A percentile compares a stretch with the other conserved stretches of the same genome.
Evolutionary conservation across 106 monocot species (phyloP).

Genomic region (Iris macrosiphon): DNA sequence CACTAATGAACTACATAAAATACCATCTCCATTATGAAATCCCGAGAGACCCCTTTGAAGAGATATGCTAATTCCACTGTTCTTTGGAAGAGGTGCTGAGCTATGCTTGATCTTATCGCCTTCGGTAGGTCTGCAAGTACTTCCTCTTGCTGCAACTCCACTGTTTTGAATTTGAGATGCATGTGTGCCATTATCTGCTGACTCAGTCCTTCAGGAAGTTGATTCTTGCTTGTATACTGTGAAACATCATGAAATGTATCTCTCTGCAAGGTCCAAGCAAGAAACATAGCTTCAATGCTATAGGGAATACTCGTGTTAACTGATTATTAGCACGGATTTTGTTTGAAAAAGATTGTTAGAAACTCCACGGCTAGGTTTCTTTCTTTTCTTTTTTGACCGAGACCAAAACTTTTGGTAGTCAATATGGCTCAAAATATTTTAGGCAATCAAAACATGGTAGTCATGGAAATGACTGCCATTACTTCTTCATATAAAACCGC

Average conservation of each 20-base stretch:
- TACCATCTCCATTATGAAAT: slow-evolving; percentile 59
- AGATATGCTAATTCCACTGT: slow-evolving; percentile 38
- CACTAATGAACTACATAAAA: too few species aligned
- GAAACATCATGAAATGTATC: slow-evolving; percentile 27
- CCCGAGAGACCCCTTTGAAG: slow-evolving; percentile 41
- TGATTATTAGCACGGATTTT: too few species aligned
- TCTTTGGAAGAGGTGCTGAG: slow-evolving; percentile 42
- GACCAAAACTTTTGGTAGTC: too few species aligned
- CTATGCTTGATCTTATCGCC: slow-evolving; percentile 57
- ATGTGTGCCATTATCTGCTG: slow-evolving; percentile 54
- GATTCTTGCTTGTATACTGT: slow-evolving; percentile 36
- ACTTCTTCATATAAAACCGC: too few species aligned
- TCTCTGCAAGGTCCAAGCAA: slow-evolving; percentile 30
- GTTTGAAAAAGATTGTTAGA: too few species aligned
- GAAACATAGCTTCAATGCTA: too few species aligned
- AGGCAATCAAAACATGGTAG: too few species aligned
- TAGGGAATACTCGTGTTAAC: too few species aligned
- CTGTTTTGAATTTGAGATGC: slow-evolving; percentile 48
- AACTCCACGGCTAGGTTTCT: too few species aligned
- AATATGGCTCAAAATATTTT: too few species aligned
- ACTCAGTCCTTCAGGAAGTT: slow-evolving; percentile 30
- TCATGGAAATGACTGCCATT: too few species aligned
- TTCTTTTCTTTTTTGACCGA: too few species aligned
- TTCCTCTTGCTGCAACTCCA: slow-evolving; percentile 53
- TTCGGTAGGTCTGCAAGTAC: slow-evolving; percentile 48